A percentile compares a stretch with the other conserved stretches of the same genome.
Evolutionary conservation across 208 protist species (phyloP).

Genomic region (Balamuthia mandrillaris): DNA sequence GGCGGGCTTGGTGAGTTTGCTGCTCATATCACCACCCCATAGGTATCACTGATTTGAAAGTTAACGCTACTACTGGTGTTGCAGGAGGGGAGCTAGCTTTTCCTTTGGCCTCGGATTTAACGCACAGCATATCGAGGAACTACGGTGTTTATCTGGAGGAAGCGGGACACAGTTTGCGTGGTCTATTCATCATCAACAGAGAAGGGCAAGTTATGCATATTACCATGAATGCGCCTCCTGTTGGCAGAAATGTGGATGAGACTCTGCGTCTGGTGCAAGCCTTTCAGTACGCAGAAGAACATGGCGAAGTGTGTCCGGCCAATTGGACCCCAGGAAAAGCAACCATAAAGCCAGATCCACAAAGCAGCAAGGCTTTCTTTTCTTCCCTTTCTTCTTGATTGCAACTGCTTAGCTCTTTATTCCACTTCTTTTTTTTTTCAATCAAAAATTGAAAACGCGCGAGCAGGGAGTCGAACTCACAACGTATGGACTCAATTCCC

Average conservation of each 20-base stretch:
- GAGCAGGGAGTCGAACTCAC: too few species aligned
- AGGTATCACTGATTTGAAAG: too few species aligned
- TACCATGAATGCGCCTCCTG: conserved; percentile 87
- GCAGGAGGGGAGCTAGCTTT: conserved; percentile 32
- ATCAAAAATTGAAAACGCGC: too few species aligned
- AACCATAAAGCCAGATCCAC: background rate
- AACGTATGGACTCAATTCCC: too few species aligned
- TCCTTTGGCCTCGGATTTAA: conserved; percentile 42
- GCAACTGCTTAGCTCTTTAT: too few species aligned
- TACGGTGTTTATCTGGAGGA: conserved; percentile 40
- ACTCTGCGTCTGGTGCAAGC: conserved; percentile 86
- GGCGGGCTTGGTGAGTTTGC: conserved; percentile 39
- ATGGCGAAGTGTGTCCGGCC: conserved; percentile 87
- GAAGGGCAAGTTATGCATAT: conserved; percentile 82
- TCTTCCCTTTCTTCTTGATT: too few species aligned
- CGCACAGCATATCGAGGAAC: conserved; percentile 29
- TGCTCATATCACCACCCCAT: background rate
- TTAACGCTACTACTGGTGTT: too few species aligned
- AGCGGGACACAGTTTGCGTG: conserved; percentile 79
- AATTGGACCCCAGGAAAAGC: conserved; percentile 81
- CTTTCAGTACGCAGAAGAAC: conserved; percentile 85
- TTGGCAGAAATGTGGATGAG: conserved; percentile 89
- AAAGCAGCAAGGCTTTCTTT: background rate
- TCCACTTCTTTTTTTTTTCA: too few species aligned
- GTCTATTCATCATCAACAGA: conserved; percentile 87